These are phyloP conservation scores for Suillus brevipes DNA, from an alignment of 768 basidiomycete genomes.

Conservation along the genomic window DNA sequence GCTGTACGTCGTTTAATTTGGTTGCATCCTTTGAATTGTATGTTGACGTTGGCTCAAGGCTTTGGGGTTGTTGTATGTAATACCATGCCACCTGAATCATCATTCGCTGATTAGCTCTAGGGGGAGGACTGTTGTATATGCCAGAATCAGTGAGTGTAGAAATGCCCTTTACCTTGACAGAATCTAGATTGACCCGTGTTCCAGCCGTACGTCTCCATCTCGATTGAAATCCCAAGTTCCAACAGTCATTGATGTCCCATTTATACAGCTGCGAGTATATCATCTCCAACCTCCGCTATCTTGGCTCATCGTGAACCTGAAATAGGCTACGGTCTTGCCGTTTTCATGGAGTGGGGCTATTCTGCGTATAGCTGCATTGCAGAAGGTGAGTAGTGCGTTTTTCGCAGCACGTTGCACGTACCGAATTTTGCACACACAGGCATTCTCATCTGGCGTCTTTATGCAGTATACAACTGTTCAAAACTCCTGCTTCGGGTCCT, in stretches of 20 bases:
- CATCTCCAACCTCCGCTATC: background rate
- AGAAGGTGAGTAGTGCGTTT: background rate
- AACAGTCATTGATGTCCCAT: background rate
- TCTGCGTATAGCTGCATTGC: background rate
- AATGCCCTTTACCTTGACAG: background rate
- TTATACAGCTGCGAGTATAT: background rate
- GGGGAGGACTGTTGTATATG: slow-evolving; percentile 2
- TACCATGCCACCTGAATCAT: background rate
- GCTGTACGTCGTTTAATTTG: background rate
- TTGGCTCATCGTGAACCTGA: background rate
- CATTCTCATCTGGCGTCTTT: slow-evolving; percentile 2
- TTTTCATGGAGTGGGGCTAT: background rate
- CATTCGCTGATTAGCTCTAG: background rate
- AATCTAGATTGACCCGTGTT: background rate
- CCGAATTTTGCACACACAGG: background rate
- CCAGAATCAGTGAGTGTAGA: background rate
- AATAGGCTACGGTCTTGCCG: background rate
- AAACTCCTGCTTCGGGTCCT: background rate
- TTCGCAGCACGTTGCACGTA: background rate
- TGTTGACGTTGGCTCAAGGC: background rate
- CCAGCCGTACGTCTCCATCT: background rate
- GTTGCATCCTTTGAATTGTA: background rate
- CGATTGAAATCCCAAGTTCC: background rate
- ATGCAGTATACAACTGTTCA: background rate
- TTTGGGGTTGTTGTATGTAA: background rate